These are phyloP conservation scores for Fusarium protoensiforme DNA, from an alignment of 2,329 filamentous ascomycete genomes.

Conservation along the genomic window DNA sequence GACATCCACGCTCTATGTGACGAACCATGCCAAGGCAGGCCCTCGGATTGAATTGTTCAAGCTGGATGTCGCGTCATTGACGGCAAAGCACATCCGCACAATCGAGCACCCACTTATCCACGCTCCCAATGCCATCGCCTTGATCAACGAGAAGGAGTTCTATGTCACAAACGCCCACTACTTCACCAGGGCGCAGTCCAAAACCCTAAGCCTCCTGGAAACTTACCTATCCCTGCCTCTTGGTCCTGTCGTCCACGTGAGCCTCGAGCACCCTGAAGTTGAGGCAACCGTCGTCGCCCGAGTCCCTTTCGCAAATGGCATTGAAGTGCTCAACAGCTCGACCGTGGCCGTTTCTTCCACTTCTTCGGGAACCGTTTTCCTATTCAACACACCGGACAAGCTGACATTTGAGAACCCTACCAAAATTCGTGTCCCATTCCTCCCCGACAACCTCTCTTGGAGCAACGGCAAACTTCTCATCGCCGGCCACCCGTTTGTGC, in stretches of 20 bases:
- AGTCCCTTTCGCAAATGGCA: constrained; percentile 55
- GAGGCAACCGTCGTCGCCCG: constrained; percentile 45
- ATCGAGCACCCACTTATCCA: constrained; percentile 52
- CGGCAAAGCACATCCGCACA: constrained; percentile 50
- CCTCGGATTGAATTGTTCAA: constrained; percentile 53
- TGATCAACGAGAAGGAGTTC: constrained; percentile 50
- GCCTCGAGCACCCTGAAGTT: constrained; percentile 16
- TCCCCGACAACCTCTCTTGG: constrained; percentile 54
- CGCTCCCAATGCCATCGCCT: constrained; percentile 52
- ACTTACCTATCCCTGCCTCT: constrained; percentile 47
- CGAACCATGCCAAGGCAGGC: constrained; percentile 50
- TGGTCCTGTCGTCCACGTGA: constrained; percentile 52
- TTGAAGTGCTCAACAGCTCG: constrained; percentile 52
- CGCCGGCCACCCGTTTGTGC: constrained; percentile 53
- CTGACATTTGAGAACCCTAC: constrained; percentile 1
- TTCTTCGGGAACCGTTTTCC: constrained; percentile 19
- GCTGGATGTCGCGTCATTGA: constrained; percentile 47
- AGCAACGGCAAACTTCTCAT: constrained; percentile 48
- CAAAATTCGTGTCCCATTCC: constrained; percentile 46
- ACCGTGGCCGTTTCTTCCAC: constrained; percentile 53
- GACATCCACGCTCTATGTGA: constrained; percentile 50
- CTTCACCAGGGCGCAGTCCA: constrained; percentile 42
- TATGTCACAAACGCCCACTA: constrained; percentile 56
- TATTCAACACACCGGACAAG: constrained; percentile 11
- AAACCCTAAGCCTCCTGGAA: constrained; percentile 46